phyloP scores from a whole-genome alignment of 169 alveolate species.

The Plasmodium fragile region DNA sequence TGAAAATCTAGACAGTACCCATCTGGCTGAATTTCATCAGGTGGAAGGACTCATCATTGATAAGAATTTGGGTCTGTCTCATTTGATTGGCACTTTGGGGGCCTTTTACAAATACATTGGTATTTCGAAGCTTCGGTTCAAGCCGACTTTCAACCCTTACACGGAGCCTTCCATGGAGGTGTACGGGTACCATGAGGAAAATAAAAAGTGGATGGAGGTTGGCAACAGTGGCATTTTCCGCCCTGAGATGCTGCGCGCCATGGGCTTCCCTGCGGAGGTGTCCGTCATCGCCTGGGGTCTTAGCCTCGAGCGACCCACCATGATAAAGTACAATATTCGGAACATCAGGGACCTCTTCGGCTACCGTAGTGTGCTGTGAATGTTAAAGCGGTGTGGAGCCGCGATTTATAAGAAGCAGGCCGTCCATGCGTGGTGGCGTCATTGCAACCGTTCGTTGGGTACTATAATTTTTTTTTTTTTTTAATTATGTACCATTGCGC shows the following conservation, averaged over 20 bases:
- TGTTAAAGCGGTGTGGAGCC: background rate
- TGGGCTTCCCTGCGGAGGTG: conserved; percentile 98
- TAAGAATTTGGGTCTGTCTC: conserved; percentile 92
- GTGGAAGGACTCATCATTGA: conserved; percentile 96
- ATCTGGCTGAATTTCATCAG: conserved; percentile 99
- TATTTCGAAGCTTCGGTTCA: conserved; percentile 91
- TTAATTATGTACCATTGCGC: background rate
- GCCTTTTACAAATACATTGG: conserved; percentile 96
- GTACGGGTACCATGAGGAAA: conserved; percentile 97
- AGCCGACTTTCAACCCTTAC: conserved; percentile 99
- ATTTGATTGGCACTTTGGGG: conserved; percentile 92
- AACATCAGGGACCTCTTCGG: conserved; percentile 99
- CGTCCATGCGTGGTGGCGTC: no score
- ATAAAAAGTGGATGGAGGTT: conserved; percentile 97
- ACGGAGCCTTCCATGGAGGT: conserved; percentile 99
- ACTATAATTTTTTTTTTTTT: no score
- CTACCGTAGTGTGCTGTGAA: conserved; percentile 74
- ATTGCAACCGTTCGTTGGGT: background rate
- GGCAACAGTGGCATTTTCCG: conserved; percentile 99
- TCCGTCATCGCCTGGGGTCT: conserved; percentile 99
- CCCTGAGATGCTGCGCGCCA: conserved; percentile 99
- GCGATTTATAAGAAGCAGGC: background rate
- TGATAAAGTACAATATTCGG: conserved; percentile 96
- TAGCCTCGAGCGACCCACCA: conserved; percentile 98
- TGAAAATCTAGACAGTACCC: conserved; percentile 99